phyloP scores from a whole-genome alignment of 169 alveolate genomes.

The Babesia ovis region DNA sequence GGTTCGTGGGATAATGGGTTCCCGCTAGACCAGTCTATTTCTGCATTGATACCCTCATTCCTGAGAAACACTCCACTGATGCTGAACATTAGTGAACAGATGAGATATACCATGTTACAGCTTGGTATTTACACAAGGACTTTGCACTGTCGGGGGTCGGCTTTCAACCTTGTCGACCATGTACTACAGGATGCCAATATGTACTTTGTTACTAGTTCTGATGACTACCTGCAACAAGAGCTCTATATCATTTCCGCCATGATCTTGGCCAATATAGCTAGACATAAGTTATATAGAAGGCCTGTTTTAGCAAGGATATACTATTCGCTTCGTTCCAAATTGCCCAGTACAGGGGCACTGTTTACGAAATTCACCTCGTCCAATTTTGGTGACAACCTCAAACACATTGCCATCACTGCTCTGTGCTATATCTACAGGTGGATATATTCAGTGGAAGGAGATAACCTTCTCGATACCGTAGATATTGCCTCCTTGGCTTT shows the following conservation, averaged over 20 bases:
- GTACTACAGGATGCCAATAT: constrained; percentile 3
- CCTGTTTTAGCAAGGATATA: constrained; percentile 13
- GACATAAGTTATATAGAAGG: neutral
- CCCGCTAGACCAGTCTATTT: neutral
- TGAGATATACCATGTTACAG: constrained; percentile 28
- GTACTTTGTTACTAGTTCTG: neutral
- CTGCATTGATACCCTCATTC: neutral
- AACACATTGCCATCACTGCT: constrained; percentile 15
- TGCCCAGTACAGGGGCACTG: constrained; percentile 8
- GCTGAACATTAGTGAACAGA: neutral
- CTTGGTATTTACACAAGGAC: neutral
- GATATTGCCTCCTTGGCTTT: neutral
- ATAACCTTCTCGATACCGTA: neutral
- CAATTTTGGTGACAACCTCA: constrained; percentile 8
- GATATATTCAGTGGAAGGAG: too few relatives aligned
- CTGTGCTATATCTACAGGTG: constrained; percentile 16
- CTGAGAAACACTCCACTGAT: constrained; percentile 8
- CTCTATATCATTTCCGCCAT: neutral
- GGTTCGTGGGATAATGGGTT: neutral
- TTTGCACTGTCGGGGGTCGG: neutral
- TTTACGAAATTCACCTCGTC: constrained; percentile 21
- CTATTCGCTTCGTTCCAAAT: constrained; percentile 1
- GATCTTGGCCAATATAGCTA: neutral
- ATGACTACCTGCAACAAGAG: constrained; percentile 18
- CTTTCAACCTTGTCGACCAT: neutral